A percentile compares a stretch with the other conserved stretches of the same genome.
Evolutionary conservation across 2,329 filamentous ascomycete genomes (phyloP).

Genomic region (Aureobasidium namibiae): DNA sequence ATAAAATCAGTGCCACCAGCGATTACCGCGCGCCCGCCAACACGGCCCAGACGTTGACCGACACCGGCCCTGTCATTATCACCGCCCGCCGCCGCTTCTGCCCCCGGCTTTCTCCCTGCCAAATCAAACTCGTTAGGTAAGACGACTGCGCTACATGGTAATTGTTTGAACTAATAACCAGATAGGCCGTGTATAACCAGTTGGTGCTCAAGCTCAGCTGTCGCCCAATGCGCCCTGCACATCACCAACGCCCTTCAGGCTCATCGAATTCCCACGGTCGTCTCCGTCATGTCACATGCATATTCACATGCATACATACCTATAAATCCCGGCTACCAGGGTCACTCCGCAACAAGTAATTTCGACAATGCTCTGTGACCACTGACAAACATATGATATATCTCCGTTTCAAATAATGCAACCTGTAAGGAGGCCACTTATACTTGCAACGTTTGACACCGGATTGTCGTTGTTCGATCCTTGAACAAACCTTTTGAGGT

Average conservation of each 20-base stretch:
- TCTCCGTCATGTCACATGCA: conserved; percentile 1
- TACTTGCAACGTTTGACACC: too few relatives aligned
- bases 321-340: neutral
- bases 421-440: too few relatives aligned
- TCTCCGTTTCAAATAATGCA: too few relatives aligned
- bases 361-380: too few relatives aligned
- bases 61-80: neutral
- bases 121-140: neutral
- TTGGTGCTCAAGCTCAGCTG: neutral
- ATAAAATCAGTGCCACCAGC: conserved; percentile 7
- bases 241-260: neutral
- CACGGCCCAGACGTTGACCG: neutral
- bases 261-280: neutral
- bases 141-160: neutral
- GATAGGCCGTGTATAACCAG: conserved; percentile 7
- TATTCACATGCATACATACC: neutral
- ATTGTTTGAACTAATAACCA: neutral
- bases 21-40: conserved; percentile 1
- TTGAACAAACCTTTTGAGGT: neutral
- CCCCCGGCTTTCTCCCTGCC: neutral
- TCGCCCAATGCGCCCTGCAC: neutral
- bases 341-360: neutral
- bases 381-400: neutral
- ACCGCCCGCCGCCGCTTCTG: neutral
- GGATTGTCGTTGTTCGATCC: too few relatives aligned